A percentile compares a stretch with the other conserved stretches of the same genome.
These are phyloP conservation scores for Phytophthora tubulina DNA, from an alignment of 352 stramenopile genomes.

Conservation along the genomic window DNA sequence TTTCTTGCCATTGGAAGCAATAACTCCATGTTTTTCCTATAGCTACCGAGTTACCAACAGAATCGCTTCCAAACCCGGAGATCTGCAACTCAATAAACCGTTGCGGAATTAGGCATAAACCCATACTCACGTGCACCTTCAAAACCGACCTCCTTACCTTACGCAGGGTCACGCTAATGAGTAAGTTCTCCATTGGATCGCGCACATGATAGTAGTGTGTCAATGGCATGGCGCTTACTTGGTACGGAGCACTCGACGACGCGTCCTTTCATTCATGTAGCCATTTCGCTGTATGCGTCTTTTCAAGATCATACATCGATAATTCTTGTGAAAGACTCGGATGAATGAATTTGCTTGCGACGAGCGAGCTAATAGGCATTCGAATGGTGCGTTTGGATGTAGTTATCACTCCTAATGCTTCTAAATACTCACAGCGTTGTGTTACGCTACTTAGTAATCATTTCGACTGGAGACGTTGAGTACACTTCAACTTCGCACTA, in stretches of 20 bases:
- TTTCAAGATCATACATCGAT: constrained; percentile 25
- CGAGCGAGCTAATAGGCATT: not conserved
- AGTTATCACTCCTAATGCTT: not conserved
- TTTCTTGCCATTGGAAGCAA: constrained; percentile 70
- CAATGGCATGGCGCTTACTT: constrained; percentile 34
- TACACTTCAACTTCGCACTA: constrained; percentile 2
- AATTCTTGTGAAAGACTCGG: not conserved
- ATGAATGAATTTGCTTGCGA: constrained; percentile 15
- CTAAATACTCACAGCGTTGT: not conserved
- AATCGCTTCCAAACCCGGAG: constrained; percentile 26
- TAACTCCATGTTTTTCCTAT: constrained; percentile 56
- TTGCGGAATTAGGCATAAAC: not conserved
- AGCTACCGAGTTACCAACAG: constrained; percentile 14
- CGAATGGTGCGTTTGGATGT: constrained; percentile 2
- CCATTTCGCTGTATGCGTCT: constrained; percentile 23
- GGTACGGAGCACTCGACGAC: not conserved
- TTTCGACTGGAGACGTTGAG: constrained; percentile 3
- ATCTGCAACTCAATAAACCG: constrained; percentile 21
- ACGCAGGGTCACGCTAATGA: constrained; percentile 60
- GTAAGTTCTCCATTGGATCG: constrained; percentile 79
- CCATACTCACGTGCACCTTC: not conserved
- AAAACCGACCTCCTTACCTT: constrained; percentile 51
- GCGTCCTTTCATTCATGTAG: constrained; percentile 28
- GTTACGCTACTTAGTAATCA: not conserved
- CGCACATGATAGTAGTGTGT: constrained; percentile 79